phyloP scores from a whole-genome alignment of 1,139 yeast genomes.

The Pichia sp. region DNA sequence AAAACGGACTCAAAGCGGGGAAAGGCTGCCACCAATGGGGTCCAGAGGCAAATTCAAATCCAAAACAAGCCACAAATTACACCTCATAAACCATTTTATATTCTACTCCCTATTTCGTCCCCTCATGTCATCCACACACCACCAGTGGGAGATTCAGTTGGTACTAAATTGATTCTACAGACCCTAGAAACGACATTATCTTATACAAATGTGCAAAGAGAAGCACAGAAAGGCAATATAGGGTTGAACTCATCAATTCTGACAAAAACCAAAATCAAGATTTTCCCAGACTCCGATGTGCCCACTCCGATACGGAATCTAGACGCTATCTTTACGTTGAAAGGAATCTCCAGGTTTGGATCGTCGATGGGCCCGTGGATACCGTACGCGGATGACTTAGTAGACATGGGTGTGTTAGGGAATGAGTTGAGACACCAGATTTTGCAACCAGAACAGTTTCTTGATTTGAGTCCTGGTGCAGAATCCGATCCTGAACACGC shows the following conservation, averaged over 20 bases:
- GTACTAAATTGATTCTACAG: constrained; percentile 53
- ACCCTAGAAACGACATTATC: constrained; percentile 52
- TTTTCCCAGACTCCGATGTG: constrained; percentile 14
- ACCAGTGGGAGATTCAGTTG: constrained; percentile 41
- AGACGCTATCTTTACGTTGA: constrained; percentile 49
- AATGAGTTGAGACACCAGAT: constrained; percentile 30
- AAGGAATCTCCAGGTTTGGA: constrained; percentile 58
- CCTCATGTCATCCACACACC: constrained; percentile 63
- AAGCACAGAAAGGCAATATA: constrained; percentile 24
- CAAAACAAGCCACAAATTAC: constrained; percentile 37
- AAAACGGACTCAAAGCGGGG: constrained; percentile 2
- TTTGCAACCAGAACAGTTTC: constrained; percentile 23
- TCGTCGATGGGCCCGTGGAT: constrained; percentile 65
- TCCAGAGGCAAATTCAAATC: constrained; percentile 16
- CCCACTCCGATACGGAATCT: constrained; percentile 47
- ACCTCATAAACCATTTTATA: constrained; percentile 51
- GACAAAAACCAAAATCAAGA: background rate
- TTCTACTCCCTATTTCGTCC: constrained; percentile 65
- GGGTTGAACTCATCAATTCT: background rate
- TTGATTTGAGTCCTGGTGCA: constrained; percentile 17
- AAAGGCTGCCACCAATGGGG: constrained; percentile 21
- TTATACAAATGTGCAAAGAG: constrained; percentile 32
- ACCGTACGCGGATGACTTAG: constrained; percentile 60
- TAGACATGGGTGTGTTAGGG: constrained; percentile 60
- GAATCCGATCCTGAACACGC: background rate